Conservation (phyloP, 805 yeast species). For the Priceomyces haplophilus region DNA sequence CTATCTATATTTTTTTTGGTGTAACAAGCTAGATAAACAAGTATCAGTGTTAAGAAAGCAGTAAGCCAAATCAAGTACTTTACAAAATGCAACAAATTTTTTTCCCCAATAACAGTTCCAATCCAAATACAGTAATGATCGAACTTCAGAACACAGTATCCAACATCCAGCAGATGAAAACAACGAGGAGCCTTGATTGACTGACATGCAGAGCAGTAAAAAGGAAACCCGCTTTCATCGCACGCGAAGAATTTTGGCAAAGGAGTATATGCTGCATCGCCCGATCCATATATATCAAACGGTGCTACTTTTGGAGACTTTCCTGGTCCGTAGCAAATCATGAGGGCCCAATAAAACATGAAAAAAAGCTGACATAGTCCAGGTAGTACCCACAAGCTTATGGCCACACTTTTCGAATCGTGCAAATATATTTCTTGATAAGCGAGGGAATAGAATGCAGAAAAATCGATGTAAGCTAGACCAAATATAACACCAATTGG, state of each 20-base stretch:
- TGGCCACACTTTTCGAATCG: conserved; percentile 31
- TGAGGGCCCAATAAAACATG: conserved; percentile 41
- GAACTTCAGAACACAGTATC: conserved; percentile 64
- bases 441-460: conserved; percentile 43
- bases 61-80: conserved; percentile 45
- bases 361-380: conserved; percentile 19
- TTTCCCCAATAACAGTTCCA: conserved; percentile 66
- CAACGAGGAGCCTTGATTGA: conserved; percentile 64
- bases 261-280: conserved; percentile 19
- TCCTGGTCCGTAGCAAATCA: conserved; percentile 61
- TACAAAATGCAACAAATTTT: conserved; percentile 59
- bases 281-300: conserved; percentile 22
- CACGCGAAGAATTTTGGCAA: conserved; percentile 65
- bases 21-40: conserved; percentile 24
- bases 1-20: conserved; percentile 21
- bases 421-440: conserved; percentile 33
- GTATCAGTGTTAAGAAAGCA: conserved; percentile 21
- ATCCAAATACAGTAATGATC: conserved; percentile 86
- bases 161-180: conserved; percentile 61
- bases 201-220: conserved; percentile 68
- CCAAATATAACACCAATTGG: conserved; percentile 28
- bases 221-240: conserved; percentile 70
- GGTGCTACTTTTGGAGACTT: conserved; percentile 34
- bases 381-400: conserved; percentile 33
- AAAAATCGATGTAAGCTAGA: conserved; percentile 44